Evolutionary conservation across 805 yeast genomes (phyloP).

Genomic region (Lachancea mirantina): DNA sequence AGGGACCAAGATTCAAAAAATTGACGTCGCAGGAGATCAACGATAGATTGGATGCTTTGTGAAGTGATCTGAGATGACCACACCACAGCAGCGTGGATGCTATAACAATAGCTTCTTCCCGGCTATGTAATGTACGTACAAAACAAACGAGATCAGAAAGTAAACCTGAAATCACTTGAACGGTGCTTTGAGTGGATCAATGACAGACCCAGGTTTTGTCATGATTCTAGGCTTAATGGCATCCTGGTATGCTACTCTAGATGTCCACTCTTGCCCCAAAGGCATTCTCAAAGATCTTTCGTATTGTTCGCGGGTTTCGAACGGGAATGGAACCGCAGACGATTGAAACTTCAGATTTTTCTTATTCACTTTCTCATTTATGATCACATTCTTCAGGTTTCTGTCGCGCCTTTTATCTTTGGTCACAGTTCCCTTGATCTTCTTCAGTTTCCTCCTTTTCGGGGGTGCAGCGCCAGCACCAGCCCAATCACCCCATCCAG

Average conservation of each 20-base stretch:
- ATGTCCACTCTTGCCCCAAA: slow-evolving; percentile 95
- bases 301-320: slow-evolving; percentile 87
- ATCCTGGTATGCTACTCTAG: slow-evolving; percentile 78
- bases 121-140: background rate
- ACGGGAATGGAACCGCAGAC: slow-evolving; percentile 89
- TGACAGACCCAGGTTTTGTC: slow-evolving; percentile 80
- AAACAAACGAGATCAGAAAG: too few species aligned
- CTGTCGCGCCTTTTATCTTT: slow-evolving; percentile 72
- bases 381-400: slow-evolving; percentile 70
- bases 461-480: slow-evolving; percentile 49
- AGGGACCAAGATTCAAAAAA: slow-evolving; percentile 86
- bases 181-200: slow-evolving; percentile 89
- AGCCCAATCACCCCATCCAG: slow-evolving; percentile 99
- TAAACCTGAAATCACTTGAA: slow-evolving; percentile 38
- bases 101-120: background rate
- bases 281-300: slow-evolving; percentile 93
- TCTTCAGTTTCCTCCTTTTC: slow-evolving; percentile 57
- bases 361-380: slow-evolving; percentile 81
- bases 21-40: slow-evolving; percentile 86
- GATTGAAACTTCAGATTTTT: slow-evolving; percentile 82
- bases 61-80: too few species aligned
- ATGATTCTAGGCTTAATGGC: slow-evolving; percentile 83
- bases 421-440: slow-evolving; percentile 67
- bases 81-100: too few species aligned
- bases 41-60: slow-evolving; percentile 90